Base-by-base conservation (phyloP, 345 rosid genomes). In the Trapa bicornis region DNA sequence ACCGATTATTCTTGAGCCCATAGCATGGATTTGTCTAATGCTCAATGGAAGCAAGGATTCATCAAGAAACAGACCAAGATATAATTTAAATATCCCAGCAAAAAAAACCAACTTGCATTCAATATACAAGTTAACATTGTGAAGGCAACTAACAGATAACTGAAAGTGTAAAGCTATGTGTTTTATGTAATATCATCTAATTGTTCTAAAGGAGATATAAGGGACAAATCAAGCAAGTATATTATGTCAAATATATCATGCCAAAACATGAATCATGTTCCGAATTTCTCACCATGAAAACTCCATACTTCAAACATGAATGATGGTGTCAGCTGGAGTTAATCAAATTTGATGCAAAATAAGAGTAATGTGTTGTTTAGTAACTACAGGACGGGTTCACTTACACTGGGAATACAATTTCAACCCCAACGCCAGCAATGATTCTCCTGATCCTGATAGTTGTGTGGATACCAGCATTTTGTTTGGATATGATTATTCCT, bases 391-490 rank as follows among this genome's bases (percentile, higher is more conserved):
- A 54, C 17, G n/a, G 1, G 54, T 57, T 53, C 22, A 68, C 76
- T 74, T 58, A 74, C 76, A 74, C 22, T n/a, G 91, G 89, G 72
- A 90, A 86, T 43, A 84, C 88, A n/a, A 89, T 87, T 74, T 87
- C 96, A 50, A 85, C 89, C 41, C 94, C 87, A 3, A 82, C 68
- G 37, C 94, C 97, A 22, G 96, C 96, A 79, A 93, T 83, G 22
- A 88, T 87, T 80, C 97, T 85, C 65, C 94, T 81, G 70, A 90
- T 81, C 53, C 97, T 75, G 52, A 93, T 90, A 8, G 92, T 93
- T 11, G 90, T 84, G 75, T 90, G 96, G 80, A 90, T 87, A 35
- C 96, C 94, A 1, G 97, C 94, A 75, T 90, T 93, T 69, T 90
- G 96, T 80, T 79, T 90, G 33, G 88, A 84, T 33, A 90, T 93